Conservation (phyloP, 2,329 filamentous ascomycete species). For the Fusarium sp. region DNA sequence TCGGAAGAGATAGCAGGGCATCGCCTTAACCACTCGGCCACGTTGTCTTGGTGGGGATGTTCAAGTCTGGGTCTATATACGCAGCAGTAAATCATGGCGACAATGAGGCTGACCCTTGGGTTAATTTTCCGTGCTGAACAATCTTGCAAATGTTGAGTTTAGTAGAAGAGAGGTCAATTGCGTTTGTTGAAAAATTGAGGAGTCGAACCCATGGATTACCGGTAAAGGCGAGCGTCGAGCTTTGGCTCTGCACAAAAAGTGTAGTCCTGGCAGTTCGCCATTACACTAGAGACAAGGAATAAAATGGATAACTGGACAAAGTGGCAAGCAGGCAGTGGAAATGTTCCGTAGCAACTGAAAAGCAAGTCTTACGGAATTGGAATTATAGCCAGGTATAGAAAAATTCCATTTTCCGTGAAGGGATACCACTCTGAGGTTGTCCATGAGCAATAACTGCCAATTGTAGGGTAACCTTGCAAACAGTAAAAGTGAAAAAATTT, state of each 20-base stretch:
- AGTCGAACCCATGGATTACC: rapidly evolving
- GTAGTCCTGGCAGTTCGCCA: rapidly evolving
- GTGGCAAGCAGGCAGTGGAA: not conserved
- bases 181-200: rapidly evolving
- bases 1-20: slow-evolving; percentile 24
- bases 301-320: rapidly evolving
- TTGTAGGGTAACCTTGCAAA: not conserved
- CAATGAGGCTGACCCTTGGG: rapidly evolving
- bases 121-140: not conserved
- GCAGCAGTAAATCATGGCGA: rapidly evolving
- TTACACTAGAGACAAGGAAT: rapidly evolving
- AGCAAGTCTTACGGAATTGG: rapidly evolving
- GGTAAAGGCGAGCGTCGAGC: rapidly evolving
- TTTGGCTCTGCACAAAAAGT: rapidly evolving
- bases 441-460: not conserved
- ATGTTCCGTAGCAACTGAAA: rapidly evolving
- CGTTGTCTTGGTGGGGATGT: not conserved
- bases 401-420: rapidly evolving
- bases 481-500: not conserved
- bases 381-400: not conserved
- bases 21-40: slow-evolving; percentile 32
- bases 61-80: not conserved
- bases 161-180: too few species aligned
- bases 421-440: not conserved
- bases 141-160: not conserved